These are phyloP conservation scores for Fusarium guadeloupense DNA, from an alignment of 2,329 filamentous ascomycete species.

Conservation along the genomic window DNA sequence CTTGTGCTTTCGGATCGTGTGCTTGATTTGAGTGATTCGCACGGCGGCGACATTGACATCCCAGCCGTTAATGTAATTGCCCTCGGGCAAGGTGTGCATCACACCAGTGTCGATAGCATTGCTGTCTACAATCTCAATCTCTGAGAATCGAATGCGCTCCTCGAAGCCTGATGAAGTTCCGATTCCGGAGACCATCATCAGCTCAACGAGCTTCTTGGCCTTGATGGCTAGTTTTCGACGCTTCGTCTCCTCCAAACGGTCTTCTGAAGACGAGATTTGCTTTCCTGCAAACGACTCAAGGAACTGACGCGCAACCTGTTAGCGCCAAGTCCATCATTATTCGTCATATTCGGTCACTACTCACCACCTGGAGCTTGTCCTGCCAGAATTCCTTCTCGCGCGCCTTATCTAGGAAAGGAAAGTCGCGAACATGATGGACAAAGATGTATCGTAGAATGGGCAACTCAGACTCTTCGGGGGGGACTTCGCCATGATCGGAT, in stretches of 20 bases:
- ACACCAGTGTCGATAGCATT: conserved; percentile 92
- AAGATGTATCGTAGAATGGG: conserved; percentile 97
- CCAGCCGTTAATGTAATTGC: conserved; percentile 94
- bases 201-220: conserved; percentile 92
- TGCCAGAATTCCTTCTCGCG: conserved; percentile 99
- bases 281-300: conserved; percentile 97
- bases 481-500: conserved; percentile 90
- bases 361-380: conserved; percentile 91
- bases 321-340: neutral
- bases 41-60: conserved; percentile 93
- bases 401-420: conserved; percentile 96
- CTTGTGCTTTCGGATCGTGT: conserved; percentile 88
- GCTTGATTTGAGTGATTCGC: conserved; percentile 79
- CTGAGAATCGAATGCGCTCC: conserved; percentile 94
- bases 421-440: conserved; percentile 96
- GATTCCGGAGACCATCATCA: conserved; percentile 99
- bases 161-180: conserved; percentile 97
- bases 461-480: conserved; percentile 91
- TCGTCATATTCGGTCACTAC: conserved; percentile 49
- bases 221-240: conserved; percentile 90
- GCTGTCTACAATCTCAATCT: conserved; percentile 95
- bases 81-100: conserved; percentile 86
- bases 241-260: conserved; percentile 95
- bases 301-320: conserved; percentile 67
- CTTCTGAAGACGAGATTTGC: conserved; percentile 95